Percentiles rank a stretch among this genome's conserved stretches.
These are phyloP conservation scores for Citrus sp. DNA, from an alignment of 345 rosid species.

Conservation along the genomic window DNA sequence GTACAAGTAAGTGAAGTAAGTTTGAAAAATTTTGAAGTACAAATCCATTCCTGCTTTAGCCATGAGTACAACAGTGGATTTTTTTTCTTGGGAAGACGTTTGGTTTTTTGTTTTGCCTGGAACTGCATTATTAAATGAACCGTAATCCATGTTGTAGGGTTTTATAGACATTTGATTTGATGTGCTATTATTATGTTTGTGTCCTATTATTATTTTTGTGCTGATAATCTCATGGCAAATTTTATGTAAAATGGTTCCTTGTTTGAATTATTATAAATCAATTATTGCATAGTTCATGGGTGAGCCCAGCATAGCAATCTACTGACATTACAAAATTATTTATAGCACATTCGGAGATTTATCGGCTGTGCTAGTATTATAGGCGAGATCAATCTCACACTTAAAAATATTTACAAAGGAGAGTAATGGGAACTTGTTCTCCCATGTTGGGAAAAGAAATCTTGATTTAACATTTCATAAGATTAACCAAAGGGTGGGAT, in stretches of 20 bases:
- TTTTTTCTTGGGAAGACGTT: background rate
- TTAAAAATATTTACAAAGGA: no score
- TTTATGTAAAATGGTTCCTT: background rate
- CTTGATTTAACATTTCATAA: no score
- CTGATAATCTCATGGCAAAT: background rate
- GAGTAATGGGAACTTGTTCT: no score
- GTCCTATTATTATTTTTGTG: background rate
- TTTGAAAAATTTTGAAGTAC: background rate
- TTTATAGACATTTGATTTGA: background rate
- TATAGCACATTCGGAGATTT: no score
- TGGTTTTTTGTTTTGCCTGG: background rate
- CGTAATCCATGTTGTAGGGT: background rate
- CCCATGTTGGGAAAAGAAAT: no score
- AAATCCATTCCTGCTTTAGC: background rate
- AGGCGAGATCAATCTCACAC: no score
- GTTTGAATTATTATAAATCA: no score
- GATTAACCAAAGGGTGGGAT: no score
- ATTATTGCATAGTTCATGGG: no score
- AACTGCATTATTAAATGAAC: background rate
- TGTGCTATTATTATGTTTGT: background rate
- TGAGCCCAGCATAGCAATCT: background rate
- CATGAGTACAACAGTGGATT: background rate
- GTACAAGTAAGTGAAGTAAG: background rate
- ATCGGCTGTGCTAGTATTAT: no score
- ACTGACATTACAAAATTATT: no score